Conservation (phyloP, 306 rosid genomes). For the Begonia peltatifolia region DNA sequence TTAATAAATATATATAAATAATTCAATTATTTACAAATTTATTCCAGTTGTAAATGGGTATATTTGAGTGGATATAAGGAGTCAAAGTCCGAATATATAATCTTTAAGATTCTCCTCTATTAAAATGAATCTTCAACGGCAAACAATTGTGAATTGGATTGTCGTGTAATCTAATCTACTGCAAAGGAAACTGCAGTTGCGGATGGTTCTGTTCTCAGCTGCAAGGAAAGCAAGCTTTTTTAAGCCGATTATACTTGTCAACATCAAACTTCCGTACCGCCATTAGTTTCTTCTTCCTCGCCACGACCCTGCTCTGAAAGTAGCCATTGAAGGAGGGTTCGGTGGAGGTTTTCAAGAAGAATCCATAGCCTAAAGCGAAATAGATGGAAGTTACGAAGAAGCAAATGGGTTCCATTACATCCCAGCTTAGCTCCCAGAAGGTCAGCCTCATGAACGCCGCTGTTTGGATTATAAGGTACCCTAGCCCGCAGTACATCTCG, state of each 20-base stretch:
- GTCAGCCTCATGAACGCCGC: constrained; percentile 70
- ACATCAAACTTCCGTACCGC: constrained; percentile 31
- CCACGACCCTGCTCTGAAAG: constrained; percentile 34
- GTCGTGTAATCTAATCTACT: too few species aligned
- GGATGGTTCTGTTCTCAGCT: background rate
- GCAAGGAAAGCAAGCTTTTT: constrained; percentile 32
- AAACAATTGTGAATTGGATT: too few species aligned
- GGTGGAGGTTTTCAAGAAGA: constrained; percentile 49
- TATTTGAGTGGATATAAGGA: too few species aligned
- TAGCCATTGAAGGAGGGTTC: constrained; percentile 69
- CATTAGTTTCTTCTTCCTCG: constrained; percentile 52
- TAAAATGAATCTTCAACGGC: too few species aligned
- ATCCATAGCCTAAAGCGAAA: constrained; percentile 39
- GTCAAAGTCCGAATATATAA: too few species aligned
- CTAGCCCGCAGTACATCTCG: constrained; percentile 60
- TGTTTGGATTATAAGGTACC: constrained; percentile 34
- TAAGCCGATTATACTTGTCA: constrained; percentile 25
- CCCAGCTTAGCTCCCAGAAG: constrained; percentile 92
- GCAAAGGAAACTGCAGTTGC: background rate
- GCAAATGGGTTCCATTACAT: constrained; percentile 96
- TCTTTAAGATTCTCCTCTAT: too few species aligned
- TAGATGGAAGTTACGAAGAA: constrained; percentile 51
- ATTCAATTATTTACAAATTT: too few species aligned
- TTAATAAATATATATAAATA: too few species aligned
- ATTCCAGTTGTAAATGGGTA: too few species aligned